A percentile compares a stretch with the other conserved stretches of the same genome.
phyloP scores from a whole-genome alignment of 805 yeast species.

The Metschnikowia borealis region DNA sequence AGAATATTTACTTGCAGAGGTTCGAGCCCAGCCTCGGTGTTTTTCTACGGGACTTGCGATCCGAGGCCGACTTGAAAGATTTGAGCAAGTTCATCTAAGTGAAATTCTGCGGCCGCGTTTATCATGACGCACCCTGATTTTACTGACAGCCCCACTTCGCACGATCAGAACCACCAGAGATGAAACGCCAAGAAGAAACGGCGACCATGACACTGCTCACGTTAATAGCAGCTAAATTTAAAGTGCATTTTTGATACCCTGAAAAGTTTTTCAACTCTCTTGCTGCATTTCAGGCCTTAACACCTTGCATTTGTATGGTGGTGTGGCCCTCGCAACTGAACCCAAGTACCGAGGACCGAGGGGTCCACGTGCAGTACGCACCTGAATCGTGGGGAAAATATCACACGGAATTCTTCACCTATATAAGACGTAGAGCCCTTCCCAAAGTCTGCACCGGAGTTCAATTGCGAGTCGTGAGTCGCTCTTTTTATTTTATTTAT shows the following conservation, averaged over 20 bases:
- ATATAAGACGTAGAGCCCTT: background rate
- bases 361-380: constrained; percentile 2
- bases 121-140: background rate
- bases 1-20: constrained; percentile 34
- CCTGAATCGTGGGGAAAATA: constrained; percentile 3
- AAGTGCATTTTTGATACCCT: background rate
- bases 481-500: background rate
- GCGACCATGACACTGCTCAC: background rate
- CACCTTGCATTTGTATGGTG: background rate
- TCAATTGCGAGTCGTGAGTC: background rate
- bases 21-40: constrained; percentile 41
- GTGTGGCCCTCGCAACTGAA: background rate
- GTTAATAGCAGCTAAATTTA: background rate
- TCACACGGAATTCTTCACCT: constrained; percentile 1
- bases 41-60: constrained; percentile 50
- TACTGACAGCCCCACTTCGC: constrained; percentile 1
- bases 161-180: background rate
- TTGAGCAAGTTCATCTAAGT: constrained; percentile 37
- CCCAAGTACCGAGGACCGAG: constrained; percentile 3
- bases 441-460: background rate
- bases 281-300: background rate
- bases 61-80: constrained; percentile 48
- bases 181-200: background rate
- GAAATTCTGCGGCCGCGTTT: background rate
- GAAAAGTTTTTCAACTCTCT: no score